Conservation (phyloP, 1,284 basidiomycete genomes). For the Leccinum angustisporum region DNA sequence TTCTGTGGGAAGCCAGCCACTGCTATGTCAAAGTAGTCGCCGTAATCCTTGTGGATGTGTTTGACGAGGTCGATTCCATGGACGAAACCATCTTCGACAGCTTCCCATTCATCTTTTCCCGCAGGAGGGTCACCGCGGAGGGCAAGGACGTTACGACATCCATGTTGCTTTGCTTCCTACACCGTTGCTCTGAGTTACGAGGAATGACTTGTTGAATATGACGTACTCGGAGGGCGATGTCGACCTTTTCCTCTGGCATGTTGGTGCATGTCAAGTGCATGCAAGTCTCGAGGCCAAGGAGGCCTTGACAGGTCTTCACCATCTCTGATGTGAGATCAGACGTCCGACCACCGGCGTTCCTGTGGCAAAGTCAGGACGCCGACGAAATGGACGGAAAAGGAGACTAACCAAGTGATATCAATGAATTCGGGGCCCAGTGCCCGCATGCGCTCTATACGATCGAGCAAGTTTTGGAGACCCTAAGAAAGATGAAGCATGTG, state of each 20-base stretch:
- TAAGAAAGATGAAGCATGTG: constrained; percentile 32
- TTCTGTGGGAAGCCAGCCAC: constrained; percentile 89
- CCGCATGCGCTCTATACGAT: constrained; percentile 98
- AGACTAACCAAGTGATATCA: constrained; percentile 89
- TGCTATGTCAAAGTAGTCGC: constrained; percentile 92
- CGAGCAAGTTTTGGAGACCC: constrained; percentile 92
- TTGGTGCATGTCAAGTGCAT: constrained; percentile 99
- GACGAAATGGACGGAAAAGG: constrained; percentile 1
- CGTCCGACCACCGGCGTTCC: constrained; percentile 95
- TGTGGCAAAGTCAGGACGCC: constrained; percentile 33
- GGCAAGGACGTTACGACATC: constrained; percentile 94
- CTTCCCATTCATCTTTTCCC: constrained; percentile 89
- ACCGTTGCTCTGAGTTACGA: constrained; percentile 16
- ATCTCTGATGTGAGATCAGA: constrained; percentile 93
- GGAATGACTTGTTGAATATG: constrained; percentile 8
- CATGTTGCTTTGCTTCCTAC: constrained; percentile 88
- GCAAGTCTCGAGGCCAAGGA: constrained; percentile 94
- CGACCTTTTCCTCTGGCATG: constrained; percentile 94
- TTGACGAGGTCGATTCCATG: constrained; percentile 90
- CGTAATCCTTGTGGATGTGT: constrained; percentile 81
- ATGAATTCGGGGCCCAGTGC: constrained; percentile 95
- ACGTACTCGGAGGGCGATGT: constrained; percentile 81
- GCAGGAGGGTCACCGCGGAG: constrained; percentile 91
- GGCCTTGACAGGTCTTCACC: constrained; percentile 91
- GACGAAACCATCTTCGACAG: constrained; percentile 84